Percentiles rank a stretch among this genome's conserved stretches.
Evolutionary conservation across 257 asterid species (phyloP).

Genomic region (Solanum rostratum): DNA sequence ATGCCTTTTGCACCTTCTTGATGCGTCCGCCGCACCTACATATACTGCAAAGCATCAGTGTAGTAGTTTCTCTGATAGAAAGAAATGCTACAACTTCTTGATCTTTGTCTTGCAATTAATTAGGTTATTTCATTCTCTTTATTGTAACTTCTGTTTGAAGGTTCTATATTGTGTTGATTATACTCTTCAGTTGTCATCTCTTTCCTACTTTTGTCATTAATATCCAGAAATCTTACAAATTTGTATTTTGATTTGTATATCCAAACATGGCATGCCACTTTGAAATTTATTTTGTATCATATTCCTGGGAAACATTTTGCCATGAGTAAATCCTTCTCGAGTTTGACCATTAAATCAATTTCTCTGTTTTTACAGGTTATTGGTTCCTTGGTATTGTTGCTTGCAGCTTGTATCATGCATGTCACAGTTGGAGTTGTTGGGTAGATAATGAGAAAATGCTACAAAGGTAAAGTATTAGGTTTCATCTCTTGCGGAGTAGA

Average conservation of each 20-base stretch:
- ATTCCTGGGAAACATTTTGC: neutral
- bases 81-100: neutral
- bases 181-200: neutral
- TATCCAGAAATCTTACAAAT: neutral
- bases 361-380: neutral
- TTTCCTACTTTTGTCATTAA: neutral
- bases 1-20: neutral
- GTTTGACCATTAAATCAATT: neutral
- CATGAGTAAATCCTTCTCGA: neutral
- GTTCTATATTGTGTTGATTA: neutral
- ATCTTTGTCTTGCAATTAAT: neutral
- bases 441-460: neutral
- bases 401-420: neutral
- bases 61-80: neutral
- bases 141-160: neutral
- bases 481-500: neutral
- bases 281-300: neutral
- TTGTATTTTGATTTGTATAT: neutral
- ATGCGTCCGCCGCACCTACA: neutral
- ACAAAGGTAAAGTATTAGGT: neutral
- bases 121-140: neutral
- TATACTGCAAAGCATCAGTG: neutral
- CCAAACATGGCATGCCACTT: neutral
- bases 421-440: neutral
- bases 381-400: neutral